These are phyloP conservation scores for Fraxinus xanthoxyloides DNA, from an alignment of 305 asterid genomes.

Conservation along the genomic window DNA sequence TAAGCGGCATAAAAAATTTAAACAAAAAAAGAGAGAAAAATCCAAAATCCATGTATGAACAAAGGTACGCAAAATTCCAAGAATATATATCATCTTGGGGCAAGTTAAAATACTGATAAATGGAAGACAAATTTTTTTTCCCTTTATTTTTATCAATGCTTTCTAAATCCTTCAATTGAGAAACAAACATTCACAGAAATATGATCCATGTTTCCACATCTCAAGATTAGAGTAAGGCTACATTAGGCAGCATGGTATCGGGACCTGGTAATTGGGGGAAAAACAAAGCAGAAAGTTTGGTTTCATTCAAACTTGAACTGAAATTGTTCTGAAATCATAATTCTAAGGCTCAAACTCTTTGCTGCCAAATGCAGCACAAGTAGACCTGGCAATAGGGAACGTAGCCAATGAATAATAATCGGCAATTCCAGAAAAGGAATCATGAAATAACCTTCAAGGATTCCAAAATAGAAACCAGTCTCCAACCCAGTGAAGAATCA, in stretches of 20 bases:
- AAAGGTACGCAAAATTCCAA: not conserved
- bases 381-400: not conserved
- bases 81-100: not conserved
- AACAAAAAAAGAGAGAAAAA: not conserved
- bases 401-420: not conserved
- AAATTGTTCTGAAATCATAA: not conserved
- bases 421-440: not conserved
- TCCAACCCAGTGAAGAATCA: conserved; percentile 29
- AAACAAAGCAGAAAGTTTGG: not conserved
- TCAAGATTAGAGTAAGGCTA: not conserved
- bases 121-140: not conserved
- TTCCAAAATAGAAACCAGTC: conserved; percentile 37
- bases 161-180: not conserved
- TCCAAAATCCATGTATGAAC: not conserved
- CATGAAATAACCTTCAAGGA: conserved; percentile 43
- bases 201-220: not conserved
- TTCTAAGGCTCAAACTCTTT: not conserved
- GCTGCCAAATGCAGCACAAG: not conserved
- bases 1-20: not conserved
- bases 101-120: not conserved
- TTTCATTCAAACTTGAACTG: not conserved
- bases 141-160: not conserved
- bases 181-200: not conserved
- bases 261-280: not conserved
- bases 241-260: not conserved